Evolutionary conservation across 768 basidiomycete species (phyloP).

Genomic region (Leccinum obscurum): DNA sequence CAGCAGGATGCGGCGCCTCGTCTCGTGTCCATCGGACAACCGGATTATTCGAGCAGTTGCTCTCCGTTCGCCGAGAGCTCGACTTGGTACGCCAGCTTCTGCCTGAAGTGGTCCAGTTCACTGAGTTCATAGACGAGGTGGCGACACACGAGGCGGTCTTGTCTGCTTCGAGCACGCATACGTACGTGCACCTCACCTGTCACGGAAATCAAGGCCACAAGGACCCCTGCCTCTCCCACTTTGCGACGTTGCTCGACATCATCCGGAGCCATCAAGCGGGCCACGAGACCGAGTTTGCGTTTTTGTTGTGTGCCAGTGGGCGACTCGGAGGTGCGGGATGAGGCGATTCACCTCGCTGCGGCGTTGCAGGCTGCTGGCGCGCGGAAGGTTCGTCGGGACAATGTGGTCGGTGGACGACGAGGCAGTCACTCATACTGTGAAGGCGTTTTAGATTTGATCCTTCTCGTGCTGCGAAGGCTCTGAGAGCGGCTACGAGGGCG

Average conservation of each 20-base stretch:
- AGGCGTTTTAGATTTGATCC: slow-evolving; percentile 11
- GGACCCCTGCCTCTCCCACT: slow-evolving; percentile 20
- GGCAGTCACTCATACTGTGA: slow-evolving; percentile 1
- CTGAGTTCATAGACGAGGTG: no score
- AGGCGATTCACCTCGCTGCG: slow-evolving; percentile 33
- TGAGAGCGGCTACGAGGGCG: slow-evolving; percentile 11
- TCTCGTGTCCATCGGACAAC: slow-evolving; percentile 23
- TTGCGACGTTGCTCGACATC: slow-evolving; percentile 25
- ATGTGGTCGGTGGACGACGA: slow-evolving; percentile 32
- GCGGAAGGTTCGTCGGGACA: slow-evolving; percentile 30
- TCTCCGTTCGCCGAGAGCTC: no score
- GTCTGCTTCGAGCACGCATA: slow-evolving; percentile 3
- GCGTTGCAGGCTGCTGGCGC: slow-evolving; percentile 30
- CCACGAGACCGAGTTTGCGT: slow-evolving; percentile 26
- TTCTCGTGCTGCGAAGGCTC: slow-evolving; percentile 15
- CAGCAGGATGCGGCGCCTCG: slow-evolving; percentile 1
- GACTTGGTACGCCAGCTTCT: no score
- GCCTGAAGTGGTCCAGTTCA: no score
- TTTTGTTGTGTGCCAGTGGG: slow-evolving; percentile 33
- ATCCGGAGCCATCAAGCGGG: slow-evolving; percentile 4
- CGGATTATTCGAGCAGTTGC: slow-evolving; percentile 2
- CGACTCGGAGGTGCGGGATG: slow-evolving; percentile 23
- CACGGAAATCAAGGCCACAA: slow-evolving; percentile 20
- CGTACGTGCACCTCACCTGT: slow-evolving; percentile 28
- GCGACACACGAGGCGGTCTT: no score